Conservation (phyloP, 176 grass and related monocot species). For the Aegilops sharonensis region DNA sequence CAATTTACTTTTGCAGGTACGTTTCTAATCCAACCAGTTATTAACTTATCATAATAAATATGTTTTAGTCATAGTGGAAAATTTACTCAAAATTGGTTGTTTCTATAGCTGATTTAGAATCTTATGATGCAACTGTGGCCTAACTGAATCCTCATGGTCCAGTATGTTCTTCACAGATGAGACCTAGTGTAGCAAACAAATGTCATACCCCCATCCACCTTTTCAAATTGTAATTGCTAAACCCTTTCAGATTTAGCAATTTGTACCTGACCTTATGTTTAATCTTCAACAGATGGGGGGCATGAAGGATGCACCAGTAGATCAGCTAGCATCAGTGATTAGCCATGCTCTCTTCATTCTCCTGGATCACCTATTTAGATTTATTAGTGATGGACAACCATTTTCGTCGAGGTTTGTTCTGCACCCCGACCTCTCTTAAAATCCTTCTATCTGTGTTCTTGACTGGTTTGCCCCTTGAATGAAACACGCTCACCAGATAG, state of each 20-base stretch:
- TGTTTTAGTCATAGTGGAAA: not conserved
- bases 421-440: not conserved
- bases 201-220: not conserved
- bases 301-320: slow-evolving; percentile 34
- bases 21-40: slow-evolving; percentile 19
- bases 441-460: not conserved
- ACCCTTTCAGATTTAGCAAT: not conserved
- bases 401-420: slow-evolving; percentile 41
- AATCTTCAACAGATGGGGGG: slow-evolving; percentile 52
- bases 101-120: slow-evolving; percentile 15
- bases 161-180: not conserved
- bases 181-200: not conserved
- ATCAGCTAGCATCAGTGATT: slow-evolving; percentile 37
- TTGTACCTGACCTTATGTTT: slow-evolving; percentile 22
- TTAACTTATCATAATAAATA: not conserved
- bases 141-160: not conserved
- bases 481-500: not conserved
- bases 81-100: slow-evolving; percentile 15
- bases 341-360: slow-evolving; percentile 40
- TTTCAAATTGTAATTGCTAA: not conserved
- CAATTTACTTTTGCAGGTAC: slow-evolving; percentile 59
- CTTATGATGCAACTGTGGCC: not conserved
- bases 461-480: not conserved
- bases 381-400: slow-evolving; percentile 6
- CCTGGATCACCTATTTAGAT: slow-evolving; percentile 7